phyloP scores from a whole-genome alignment of 768 basidiomycete genomes.

The Filobasidium floriforme region DNA sequence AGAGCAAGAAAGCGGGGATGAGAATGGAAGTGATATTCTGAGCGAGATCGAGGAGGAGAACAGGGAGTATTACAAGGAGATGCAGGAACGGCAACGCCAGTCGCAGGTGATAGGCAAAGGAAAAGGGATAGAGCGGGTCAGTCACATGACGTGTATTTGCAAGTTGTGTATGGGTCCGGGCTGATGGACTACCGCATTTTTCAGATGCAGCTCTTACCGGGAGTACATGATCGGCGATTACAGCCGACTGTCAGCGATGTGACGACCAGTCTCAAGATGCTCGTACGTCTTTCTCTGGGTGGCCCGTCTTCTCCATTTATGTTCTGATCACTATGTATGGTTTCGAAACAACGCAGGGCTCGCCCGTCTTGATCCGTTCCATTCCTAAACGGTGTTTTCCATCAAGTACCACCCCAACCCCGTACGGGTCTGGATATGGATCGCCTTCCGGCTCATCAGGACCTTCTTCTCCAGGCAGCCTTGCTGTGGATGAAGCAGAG shows the following conservation, averaged over 20 bases:
- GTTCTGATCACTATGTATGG: background rate
- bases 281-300: background rate
- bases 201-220: too few species aligned
- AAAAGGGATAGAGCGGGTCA: background rate
- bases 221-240: too few species aligned
- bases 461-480: background rate
- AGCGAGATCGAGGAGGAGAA: background rate
- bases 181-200: too few species aligned
- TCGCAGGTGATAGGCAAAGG: background rate
- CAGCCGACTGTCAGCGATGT: background rate
- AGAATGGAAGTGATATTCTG: background rate
- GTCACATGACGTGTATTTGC: background rate
- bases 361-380: background rate
- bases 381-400: background rate
- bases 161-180: too few species aligned
- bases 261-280: background rate
- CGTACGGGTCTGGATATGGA: too few species aligned
- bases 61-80: background rate
- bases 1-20: conserved; percentile 1
- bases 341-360: background rate
- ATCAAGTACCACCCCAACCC: background rate
- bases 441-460: background rate
- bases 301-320: background rate
- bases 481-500: background rate
- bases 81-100: background rate